A percentile compares a stretch with the other conserved stretches of the same genome.
Evolutionary conservation across 2,329 filamentous ascomycete species (phyloP).

Genomic region (Aureobasidium sp.): DNA sequence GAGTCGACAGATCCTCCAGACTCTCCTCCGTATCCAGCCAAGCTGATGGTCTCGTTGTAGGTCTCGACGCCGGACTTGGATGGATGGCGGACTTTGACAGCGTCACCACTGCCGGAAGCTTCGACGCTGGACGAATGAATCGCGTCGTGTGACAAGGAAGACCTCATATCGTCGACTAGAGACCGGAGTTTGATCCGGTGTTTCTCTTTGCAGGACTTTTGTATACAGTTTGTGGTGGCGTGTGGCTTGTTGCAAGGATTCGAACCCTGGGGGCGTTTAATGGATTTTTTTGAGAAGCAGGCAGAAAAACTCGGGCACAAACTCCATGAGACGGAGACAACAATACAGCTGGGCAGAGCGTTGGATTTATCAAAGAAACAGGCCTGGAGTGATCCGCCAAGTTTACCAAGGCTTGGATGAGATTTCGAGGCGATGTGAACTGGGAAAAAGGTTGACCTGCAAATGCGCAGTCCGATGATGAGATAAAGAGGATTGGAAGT

Average conservation of each 20-base stretch:
- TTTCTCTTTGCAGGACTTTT: not conserved
- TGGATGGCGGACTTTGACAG: not conserved
- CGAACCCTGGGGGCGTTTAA: conserved; percentile 15
- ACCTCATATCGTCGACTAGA: not conserved
- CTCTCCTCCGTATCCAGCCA: not conserved
- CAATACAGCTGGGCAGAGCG: not conserved
- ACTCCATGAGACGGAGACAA: conserved; percentile 25
- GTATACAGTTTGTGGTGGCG: not conserved
- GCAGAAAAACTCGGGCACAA: conserved; percentile 27
- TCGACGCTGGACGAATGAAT: conserved; percentile 8
- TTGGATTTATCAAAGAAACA: not conserved
- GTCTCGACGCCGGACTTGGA: not conserved
- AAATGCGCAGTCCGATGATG: not conserved
- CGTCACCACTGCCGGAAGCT: not conserved
- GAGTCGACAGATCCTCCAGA: not conserved
- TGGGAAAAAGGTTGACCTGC: not conserved
- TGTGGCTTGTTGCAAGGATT: not conserved
- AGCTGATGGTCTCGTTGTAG: not conserved
- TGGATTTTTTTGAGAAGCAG: conserved; percentile 29
- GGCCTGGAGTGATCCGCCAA: not conserved
- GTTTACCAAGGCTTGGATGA: conserved; percentile 12
- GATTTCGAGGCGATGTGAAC: not conserved
- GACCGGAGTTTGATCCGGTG: not conserved
- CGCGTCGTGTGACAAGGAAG: not conserved
- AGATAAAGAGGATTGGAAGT: not conserved